phyloP scores from a whole-genome alignment of 495 filamentous ascomycete genomes.

The Talaromyces trachyspermus region DNA sequence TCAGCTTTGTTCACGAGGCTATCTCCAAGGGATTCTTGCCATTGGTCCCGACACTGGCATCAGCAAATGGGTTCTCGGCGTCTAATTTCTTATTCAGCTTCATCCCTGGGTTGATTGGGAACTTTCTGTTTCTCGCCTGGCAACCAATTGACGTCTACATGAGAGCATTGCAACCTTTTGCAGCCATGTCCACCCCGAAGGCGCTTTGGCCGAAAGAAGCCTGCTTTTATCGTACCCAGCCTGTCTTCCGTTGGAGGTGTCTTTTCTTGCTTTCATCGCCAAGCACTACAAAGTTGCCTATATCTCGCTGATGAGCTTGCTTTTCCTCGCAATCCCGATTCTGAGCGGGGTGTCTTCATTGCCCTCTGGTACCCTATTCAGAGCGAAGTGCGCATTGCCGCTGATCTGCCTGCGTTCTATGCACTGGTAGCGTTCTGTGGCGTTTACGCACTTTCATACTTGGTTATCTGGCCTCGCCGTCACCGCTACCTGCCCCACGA shows the following conservation, averaged over 20 bases:
- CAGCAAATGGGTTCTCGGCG: slow-evolving; percentile 61
- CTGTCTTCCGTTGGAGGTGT: slow-evolving; percentile 55
- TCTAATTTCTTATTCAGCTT: slow-evolving; percentile 88
- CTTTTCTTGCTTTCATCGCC: slow-evolving; percentile 53
- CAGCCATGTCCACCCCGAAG: slow-evolving; percentile 49
- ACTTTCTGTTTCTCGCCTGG: slow-evolving; percentile 67
- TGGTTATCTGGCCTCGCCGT: slow-evolving; percentile 48
- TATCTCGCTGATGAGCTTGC: slow-evolving; percentile 55
- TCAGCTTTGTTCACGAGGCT: slow-evolving; percentile 67
- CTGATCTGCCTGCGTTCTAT: slow-evolving; percentile 61
- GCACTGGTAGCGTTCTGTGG: slow-evolving; percentile 57
- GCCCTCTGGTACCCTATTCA: slow-evolving; percentile 54
- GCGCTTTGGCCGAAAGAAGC: slow-evolving; percentile 57
- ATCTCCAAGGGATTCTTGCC: slow-evolving; percentile 64
- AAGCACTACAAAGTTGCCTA: slow-evolving; percentile 65
- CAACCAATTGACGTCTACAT: slow-evolving; percentile 70
- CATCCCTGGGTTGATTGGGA: slow-evolving; percentile 67
- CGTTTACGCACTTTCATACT: slow-evolving; percentile 58
- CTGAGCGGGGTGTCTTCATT: slow-evolving; percentile 77
- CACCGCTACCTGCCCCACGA: slow-evolving; percentile 60
- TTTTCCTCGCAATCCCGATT: slow-evolving; percentile 63
- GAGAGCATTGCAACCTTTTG: slow-evolving; percentile 70
- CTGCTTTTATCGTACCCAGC: slow-evolving; percentile 69
- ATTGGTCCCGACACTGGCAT: slow-evolving; percentile 51
- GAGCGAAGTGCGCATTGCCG: slow-evolving; percentile 55